Evolutionary conservation across 768 basidiomycete genomes (phyloP).

Genomic region (Wakefieldia striispora): DNA sequence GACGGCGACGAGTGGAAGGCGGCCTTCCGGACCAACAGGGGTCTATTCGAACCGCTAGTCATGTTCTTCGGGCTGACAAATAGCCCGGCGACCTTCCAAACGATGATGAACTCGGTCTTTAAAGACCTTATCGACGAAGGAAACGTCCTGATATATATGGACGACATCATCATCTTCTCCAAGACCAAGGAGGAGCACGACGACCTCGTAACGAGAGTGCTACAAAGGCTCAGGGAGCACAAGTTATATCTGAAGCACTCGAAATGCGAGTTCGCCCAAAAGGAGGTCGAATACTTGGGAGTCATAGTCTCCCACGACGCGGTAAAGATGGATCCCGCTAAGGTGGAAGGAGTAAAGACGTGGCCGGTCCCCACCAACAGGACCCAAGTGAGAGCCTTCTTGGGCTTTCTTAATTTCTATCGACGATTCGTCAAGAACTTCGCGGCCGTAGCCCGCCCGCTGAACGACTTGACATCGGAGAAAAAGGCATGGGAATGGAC

Average conservation of each 20-base stretch:
- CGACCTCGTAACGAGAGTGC: not conserved
- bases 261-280: conserved; percentile 23
- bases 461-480: conserved; percentile 22
- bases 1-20: conserved; percentile 33
- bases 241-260: not conserved
- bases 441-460: conserved; percentile 25
- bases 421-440: conserved; percentile 33
- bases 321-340: no score
- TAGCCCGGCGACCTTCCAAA: no score
- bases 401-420: conserved; percentile 41
- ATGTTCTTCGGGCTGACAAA: no score
- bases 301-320: no score
- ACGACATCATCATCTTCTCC: conserved; percentile 33
- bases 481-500: not conserved
- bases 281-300: no score
- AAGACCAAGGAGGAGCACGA: conserved; percentile 28
- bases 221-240: not conserved
- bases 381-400: no score
- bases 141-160: no score
- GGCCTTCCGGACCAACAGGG: conserved; percentile 19
- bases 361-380: no score
- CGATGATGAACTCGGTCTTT: no score
- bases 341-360: no score
- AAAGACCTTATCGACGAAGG: not conserved
- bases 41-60: not conserved